Conservation (phyloP, 1,139 yeast genomes). For the Scheffersomyces titani region DNA sequence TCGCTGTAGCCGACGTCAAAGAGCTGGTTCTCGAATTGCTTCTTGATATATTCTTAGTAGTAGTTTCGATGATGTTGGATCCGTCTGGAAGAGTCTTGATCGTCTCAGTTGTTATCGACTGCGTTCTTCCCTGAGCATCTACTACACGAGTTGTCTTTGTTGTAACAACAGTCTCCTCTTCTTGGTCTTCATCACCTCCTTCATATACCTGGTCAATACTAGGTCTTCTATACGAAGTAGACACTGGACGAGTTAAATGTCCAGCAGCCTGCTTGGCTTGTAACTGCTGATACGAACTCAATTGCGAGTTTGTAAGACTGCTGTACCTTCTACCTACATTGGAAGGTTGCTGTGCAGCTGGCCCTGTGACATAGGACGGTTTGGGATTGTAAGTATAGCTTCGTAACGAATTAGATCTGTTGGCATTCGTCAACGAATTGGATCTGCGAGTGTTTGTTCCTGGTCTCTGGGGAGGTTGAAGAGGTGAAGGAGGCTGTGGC, state of each 20-base stretch:
- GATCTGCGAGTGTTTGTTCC: slow-evolving; percentile 8
- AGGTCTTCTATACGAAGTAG: slow-evolving; percentile 2
- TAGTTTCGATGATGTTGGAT: slow-evolving; percentile 46
- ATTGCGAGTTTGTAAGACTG: slow-evolving; percentile 14
- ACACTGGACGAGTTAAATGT: background rate
- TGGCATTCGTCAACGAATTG: slow-evolving; percentile 15
- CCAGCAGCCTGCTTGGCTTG: background rate
- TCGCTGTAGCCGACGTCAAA: slow-evolving; percentile 17
- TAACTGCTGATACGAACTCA: background rate
- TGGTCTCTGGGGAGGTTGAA: slow-evolving; percentile 3
- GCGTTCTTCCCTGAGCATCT: slow-evolving; percentile 45
- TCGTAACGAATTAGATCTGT: slow-evolving; percentile 33
- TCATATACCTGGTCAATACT: slow-evolving; percentile 1
- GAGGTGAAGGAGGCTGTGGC: slow-evolving; percentile 1
- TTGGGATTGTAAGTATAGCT: slow-evolving; percentile 43
- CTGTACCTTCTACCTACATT: slow-evolving; percentile 17
- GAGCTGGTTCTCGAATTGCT: slow-evolving; percentile 37
- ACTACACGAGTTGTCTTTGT: slow-evolving; percentile 48
- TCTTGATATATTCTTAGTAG: slow-evolving; percentile 45
- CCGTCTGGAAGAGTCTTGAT: slow-evolving; percentile 46
- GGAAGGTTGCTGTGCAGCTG: slow-evolving; percentile 14
- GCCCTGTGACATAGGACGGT: slow-evolving; percentile 41
- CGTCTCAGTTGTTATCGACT: slow-evolving; percentile 46
- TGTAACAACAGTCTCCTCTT: slow-evolving; percentile 33
- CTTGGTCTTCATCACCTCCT: slow-evolving; percentile 19